A percentile compares a stretch with the other conserved stretches of the same genome.
These are phyloP conservation scores for Coemansia sp. DNA, from an alignment of 192 early-diverging fungal species.

Conservation along the genomic window DNA sequence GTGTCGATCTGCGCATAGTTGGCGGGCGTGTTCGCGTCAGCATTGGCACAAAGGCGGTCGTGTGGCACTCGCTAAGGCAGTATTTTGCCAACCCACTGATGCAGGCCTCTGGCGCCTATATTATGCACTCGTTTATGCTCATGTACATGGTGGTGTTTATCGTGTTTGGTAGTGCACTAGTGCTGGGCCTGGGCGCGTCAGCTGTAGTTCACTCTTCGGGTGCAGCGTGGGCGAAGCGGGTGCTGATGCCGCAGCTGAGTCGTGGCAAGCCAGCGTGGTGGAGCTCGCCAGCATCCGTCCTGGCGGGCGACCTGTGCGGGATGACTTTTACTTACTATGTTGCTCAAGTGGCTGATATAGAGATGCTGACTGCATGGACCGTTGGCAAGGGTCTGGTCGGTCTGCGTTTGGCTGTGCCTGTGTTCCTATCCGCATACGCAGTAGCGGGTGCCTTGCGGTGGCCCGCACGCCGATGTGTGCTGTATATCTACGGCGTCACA, in stretches of 20 bases:
- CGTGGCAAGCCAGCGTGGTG: slow-evolving; percentile 5
- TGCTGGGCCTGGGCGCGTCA: background rate
- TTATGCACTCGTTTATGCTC: slow-evolving; percentile 53
- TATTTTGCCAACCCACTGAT: slow-evolving; percentile 44
- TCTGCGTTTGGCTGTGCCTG: slow-evolving; percentile 12
- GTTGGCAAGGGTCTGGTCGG: slow-evolving; percentile 9
- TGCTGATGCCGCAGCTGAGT: background rate
- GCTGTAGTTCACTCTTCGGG: background rate
- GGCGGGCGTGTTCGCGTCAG: slow-evolving; percentile 12
- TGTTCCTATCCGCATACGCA: slow-evolving; percentile 8
- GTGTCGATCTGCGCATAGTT: slow-evolving; percentile 9
- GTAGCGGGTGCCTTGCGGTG: slow-evolving; percentile 16
- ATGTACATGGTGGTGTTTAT: slow-evolving; percentile 41
- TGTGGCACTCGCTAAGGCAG: slow-evolving; percentile 33
- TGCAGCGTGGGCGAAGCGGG: background rate
- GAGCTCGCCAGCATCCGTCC: background rate
- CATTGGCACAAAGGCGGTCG: background rate
- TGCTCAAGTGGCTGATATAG: slow-evolving; percentile 18
- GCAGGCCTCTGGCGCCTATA: slow-evolving; percentile 48
- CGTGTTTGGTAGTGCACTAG: slow-evolving; percentile 24
- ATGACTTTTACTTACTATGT: slow-evolving; percentile 18
- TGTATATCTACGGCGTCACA: slow-evolving; percentile 8
- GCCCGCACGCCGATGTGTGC: background rate
- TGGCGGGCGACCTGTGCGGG: background rate
- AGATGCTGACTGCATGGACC: slow-evolving; percentile 27